These are phyloP conservation scores for Pharnaceum exiguum DNA, from an alignment of 148 eudicot species.

Conservation along the genomic window DNA sequence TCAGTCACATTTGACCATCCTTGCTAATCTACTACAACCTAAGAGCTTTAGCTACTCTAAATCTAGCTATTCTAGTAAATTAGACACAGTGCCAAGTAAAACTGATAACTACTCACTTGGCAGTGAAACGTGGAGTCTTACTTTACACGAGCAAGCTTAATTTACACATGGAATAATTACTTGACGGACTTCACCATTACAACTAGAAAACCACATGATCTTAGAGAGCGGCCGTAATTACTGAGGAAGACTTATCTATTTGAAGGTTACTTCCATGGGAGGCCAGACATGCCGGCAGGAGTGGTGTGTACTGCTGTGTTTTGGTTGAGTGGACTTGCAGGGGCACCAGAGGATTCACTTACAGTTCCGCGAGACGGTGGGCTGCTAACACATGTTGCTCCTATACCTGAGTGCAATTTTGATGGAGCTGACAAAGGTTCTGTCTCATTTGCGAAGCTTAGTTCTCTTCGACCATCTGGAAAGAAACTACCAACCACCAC, in stretches of 20 bases:
- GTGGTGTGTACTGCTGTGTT: constrained; percentile 43
- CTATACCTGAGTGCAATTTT: constrained; percentile 27
- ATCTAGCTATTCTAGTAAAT: no score
- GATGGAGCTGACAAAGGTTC: constrained; percentile 39
- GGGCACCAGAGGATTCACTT: constrained; percentile 75
- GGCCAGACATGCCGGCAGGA: constrained; percentile 38
- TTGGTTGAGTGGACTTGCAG: constrained; percentile 74
- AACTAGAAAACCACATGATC: constrained; percentile 2
- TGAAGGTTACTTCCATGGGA: constrained; percentile 59
- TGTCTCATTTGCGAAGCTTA: constrained; percentile 24
- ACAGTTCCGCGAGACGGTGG: constrained; percentile 59
- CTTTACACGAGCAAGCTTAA: no score
- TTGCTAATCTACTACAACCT: no score
- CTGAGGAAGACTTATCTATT: neutral
- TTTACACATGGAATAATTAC: no score
- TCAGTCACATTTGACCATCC: no score
- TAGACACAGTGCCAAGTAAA: no score
- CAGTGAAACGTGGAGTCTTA: no score
- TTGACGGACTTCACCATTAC: no score
- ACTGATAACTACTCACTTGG: no score
- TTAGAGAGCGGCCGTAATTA: constrained; percentile 1
- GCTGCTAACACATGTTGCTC: constrained; percentile 50
- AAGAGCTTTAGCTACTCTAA: no score
- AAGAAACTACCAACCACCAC: constrained; percentile 68
- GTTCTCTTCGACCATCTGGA: constrained; percentile 41